A percentile compares a stretch with the other conserved stretches of the same genome.
Evolutionary conservation across 1,284 basidiomycete species (phyloP).

Genomic region (Cutaneotrichosporon sp.): DNA sequence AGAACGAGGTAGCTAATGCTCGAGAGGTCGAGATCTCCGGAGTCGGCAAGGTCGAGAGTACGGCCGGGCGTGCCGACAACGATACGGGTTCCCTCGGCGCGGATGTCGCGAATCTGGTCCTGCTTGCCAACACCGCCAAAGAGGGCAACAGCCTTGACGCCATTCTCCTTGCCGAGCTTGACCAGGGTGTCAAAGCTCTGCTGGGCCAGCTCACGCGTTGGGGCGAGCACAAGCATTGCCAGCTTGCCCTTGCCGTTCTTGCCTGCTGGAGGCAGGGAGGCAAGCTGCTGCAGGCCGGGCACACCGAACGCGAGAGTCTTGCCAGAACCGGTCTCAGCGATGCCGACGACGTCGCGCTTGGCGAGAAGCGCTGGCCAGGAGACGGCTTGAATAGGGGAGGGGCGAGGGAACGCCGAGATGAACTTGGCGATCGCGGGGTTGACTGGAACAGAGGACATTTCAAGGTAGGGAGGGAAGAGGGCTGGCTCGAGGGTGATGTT

Average conservation of each 20-base stretch:
- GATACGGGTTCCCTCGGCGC: constrained; percentile 61
- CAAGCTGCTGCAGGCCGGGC: constrained; percentile 62
- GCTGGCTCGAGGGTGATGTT: constrained; percentile 64
- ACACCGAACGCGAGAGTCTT: constrained; percentile 97
- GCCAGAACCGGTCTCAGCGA: constrained; percentile 95
- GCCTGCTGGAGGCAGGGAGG: constrained; percentile 18
- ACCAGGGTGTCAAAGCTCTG: constrained; percentile 86
- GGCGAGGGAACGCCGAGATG: constrained; percentile 71
- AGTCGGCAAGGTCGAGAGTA: constrained; percentile 80
- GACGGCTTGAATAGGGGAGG: constrained; percentile 93
- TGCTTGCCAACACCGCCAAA: constrained; percentile 90
- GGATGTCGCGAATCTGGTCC: constrained; percentile 64
- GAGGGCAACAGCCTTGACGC: constrained; percentile 74
- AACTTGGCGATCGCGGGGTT: constrained; percentile 60
- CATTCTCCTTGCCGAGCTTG: constrained; percentile 69
- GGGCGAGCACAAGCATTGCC: constrained; percentile 80
- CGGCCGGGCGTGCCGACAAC: constrained; percentile 94
- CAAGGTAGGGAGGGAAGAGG: constrained; percentile 64
- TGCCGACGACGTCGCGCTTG: constrained; percentile 85
- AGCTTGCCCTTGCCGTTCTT: constrained; percentile 51
- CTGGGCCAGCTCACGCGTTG: constrained; percentile 89
- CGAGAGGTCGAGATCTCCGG: constrained; percentile 76
- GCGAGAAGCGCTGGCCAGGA: constrained; percentile 86
- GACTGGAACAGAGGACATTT: constrained; percentile 67
- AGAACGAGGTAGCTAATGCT: constrained; percentile 87